Evolutionary conservation across 257 asterid species (phyloP).

Genomic region (Solanum bulbocastanum): DNA sequence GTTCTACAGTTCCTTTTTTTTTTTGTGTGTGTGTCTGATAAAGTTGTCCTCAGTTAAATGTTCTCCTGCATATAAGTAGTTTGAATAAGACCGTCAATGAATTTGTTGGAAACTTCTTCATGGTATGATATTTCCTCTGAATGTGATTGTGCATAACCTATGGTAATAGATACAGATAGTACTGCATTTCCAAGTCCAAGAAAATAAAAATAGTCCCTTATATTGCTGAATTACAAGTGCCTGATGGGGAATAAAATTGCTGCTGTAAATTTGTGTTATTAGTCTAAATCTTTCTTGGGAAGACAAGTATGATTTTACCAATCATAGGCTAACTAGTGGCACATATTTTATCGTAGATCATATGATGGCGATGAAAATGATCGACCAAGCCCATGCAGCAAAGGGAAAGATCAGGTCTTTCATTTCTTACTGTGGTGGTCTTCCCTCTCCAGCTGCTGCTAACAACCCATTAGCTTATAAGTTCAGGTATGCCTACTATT

Average conservation of each 20-base stretch:
- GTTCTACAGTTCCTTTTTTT: neutral
- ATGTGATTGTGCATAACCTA: neutral
- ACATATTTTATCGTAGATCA: conserved; percentile 43
- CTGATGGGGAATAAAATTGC: neutral
- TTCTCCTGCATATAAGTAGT: neutral
- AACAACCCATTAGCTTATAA: conserved; percentile 91
- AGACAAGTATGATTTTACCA: neutral
- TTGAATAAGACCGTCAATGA: neutral
- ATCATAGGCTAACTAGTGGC: neutral
- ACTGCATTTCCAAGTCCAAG: neutral
- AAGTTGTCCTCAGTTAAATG: neutral
- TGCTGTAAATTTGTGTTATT: neutral
- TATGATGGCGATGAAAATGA: conserved; percentile 99
- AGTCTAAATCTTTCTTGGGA: neutral
- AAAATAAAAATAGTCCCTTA: neutral
- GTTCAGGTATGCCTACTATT: conserved; percentile 51
- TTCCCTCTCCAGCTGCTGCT: conserved; percentile 94
- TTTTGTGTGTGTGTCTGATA: neutral
- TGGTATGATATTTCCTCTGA: neutral
- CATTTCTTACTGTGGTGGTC: conserved; percentile 89
- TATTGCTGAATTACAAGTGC: neutral
- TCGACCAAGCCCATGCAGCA: conserved; percentile 59
- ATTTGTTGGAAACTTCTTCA: neutral
- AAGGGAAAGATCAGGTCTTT: conserved; percentile 89
- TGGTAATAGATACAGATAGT: neutral